Evolutionary conservation across 108 stramenopile genomes (phyloP).

Genomic region (Pelagomonas calceolata): DNA sequence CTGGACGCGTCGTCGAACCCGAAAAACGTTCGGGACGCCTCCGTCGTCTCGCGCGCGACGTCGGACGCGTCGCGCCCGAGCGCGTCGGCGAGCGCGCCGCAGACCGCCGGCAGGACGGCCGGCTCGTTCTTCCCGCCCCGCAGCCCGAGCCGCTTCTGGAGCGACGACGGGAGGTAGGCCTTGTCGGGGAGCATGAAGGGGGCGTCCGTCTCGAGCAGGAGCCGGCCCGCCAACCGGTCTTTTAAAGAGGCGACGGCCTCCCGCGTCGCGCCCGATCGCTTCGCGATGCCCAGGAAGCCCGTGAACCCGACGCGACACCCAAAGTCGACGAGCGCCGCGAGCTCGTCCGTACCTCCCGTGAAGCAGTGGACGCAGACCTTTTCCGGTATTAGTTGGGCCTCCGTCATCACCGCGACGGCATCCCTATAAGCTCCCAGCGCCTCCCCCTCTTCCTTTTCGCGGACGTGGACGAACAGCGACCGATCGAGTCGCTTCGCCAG

Average conservation of each 20-base stretch:
- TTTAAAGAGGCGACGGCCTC: not conserved
- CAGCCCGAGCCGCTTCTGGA: not conserved
- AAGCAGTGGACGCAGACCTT: slow-evolving; percentile 16
- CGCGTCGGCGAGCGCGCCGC: slow-evolving; percentile 2
- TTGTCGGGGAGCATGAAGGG: slow-evolving; percentile 19
- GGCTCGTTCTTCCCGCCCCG: slow-evolving; percentile 15
- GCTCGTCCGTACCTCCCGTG: slow-evolving; percentile 5
- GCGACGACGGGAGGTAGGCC: slow-evolving; percentile 1
- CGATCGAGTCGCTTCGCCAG: slow-evolving; percentile 4
- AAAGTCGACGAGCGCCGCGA: not conserved
- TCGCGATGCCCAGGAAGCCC: slow-evolving; percentile 10
- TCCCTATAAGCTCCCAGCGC: slow-evolving; percentile 6
- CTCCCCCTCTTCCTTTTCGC: slow-evolving; percentile 7
- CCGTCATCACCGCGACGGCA: not conserved
- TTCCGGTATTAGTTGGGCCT: not conserved
- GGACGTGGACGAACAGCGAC: slow-evolving; percentile 13
- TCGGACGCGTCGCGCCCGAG: not conserved
- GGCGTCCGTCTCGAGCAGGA: slow-evolving; percentile 18
- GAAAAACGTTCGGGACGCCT: slow-evolving; percentile 7
- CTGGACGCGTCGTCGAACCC: not conserved
- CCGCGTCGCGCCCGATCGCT: slow-evolving; percentile 5
- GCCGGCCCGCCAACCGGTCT: too few relatives aligned
- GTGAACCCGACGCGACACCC: slow-evolving; percentile 11
- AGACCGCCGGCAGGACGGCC: slow-evolving; percentile 4
- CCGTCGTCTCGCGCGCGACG: slow-evolving; percentile 10